These are phyloP conservation scores for Vigna hirtella DNA, from an alignment of 306 rosid genomes.

Conservation along the genomic window DNA sequence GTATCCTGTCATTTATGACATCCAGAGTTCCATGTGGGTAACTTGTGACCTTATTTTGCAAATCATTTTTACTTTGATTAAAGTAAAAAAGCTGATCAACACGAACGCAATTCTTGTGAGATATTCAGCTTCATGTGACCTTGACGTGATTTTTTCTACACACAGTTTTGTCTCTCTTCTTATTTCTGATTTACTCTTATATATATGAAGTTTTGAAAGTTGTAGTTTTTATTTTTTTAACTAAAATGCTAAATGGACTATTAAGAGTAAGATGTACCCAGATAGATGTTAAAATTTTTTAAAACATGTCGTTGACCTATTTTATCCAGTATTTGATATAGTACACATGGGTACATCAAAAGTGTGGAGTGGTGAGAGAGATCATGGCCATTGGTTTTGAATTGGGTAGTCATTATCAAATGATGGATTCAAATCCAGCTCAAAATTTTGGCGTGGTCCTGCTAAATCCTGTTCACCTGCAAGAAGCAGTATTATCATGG, in stretches of 20 bases:
- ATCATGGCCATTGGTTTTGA: constrained; percentile 57
- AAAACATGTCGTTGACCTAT: no score
- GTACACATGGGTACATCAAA: constrained; percentile 4
- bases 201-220: no score
- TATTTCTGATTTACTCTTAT: no score
- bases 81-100: not conserved
- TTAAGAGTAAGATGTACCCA: not conserved
- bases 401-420: constrained; percentile 54
- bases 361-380: not conserved
- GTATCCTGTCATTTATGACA: constrained; percentile 53
- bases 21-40: constrained; percentile 42
- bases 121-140: constrained; percentile 32
- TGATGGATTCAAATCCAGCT: constrained; percentile 56
- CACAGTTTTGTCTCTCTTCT: not conserved
- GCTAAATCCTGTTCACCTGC: constrained; percentile 43
- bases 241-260: not conserved
- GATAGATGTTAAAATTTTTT: no score
- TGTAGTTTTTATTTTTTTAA: not conserved
- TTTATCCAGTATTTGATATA: constrained; percentile 28
- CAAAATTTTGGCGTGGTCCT: constrained; percentile 58
- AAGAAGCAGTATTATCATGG: constrained; percentile 40
- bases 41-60: constrained; percentile 19
- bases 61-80: constrained; percentile 1
- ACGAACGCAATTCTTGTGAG: constrained; percentile 25
- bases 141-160: constrained; percentile 17